phyloP scores from a whole-genome alignment of 208 protist species.

The Crithidia thermophila region DNA sequence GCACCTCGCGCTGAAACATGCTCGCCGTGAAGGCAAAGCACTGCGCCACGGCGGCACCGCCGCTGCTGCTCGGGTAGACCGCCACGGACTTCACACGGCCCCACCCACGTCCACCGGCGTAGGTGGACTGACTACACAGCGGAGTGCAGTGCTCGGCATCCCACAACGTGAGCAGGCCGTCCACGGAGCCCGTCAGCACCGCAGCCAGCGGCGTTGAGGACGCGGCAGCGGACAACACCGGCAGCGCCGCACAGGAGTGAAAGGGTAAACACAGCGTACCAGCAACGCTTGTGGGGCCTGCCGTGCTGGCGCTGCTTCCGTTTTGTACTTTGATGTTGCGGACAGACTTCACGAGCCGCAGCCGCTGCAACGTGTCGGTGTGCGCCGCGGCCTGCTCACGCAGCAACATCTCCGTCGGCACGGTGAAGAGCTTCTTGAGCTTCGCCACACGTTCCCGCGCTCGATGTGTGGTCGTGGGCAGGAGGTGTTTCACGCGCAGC shows the following conservation, averaged over 20 bases:
- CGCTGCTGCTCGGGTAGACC: constrained; percentile 35
- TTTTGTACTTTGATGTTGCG: constrained; percentile 73
- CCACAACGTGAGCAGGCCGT: constrained; percentile 87
- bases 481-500: constrained; percentile 44
- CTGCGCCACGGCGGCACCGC: neutral
- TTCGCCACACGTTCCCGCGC: constrained; percentile 47
- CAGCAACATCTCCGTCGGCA: constrained; percentile 30
- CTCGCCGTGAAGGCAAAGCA: constrained; percentile 66
- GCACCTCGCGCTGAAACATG: constrained; percentile 72
- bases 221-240: neutral
- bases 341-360: constrained; percentile 75
- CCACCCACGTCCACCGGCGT: constrained; percentile 39
- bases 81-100: constrained; percentile 65
- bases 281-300: constrained; percentile 17
- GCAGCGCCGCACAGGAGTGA: constrained; percentile 50
- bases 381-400: constrained; percentile 40
- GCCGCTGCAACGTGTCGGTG: constrained; percentile 28
- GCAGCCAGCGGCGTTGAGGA: neutral
- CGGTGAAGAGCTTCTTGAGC: constrained; percentile 68
- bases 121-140: constrained; percentile 48
- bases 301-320: neutral
- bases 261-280: constrained; percentile 77
- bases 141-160: constrained; percentile 50
- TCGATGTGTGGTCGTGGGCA: constrained; percentile 51
- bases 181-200: constrained; percentile 68